Base-by-base conservation (phyloP, 192 early-diverging fungal genomes). In the Kappamyces sp. region DNA sequence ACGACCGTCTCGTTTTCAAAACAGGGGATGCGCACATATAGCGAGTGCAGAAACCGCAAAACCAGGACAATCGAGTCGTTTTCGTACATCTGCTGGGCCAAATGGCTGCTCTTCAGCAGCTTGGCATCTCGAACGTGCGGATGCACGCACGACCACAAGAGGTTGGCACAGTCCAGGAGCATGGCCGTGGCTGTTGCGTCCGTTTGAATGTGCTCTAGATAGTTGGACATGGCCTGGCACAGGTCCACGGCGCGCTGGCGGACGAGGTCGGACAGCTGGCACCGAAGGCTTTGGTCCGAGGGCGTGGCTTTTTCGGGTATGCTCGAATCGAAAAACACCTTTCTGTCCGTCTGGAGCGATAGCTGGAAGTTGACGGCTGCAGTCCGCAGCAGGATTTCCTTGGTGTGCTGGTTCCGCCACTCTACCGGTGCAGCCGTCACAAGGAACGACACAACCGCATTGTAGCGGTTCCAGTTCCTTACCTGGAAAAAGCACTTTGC, bases 71-170 rank as follows among this genome's bases (percentile, higher is more conserved):
- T 34, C 42, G 33, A 12, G 42, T 54, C 52, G 13, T 54, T 40
- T 5, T 5, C 31, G 10, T 34, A 51, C 37, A 10, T 51, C 37
- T n/a, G 52, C 23, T 3, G 48, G 43, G 34, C 51, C 63, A 12
- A 49, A 47, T 3, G 61, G 33, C 3, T 47, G 48, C 0, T 23
- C 23, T 23, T 23, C 23, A 23, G 23, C 23, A 23, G 23, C 35
- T 58, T 49, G 13, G 68, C 42, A 8, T 71, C 63, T n/a, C 62
- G 50, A 15, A 75, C 31, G 15, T 64, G 61, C 13, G 70, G 76
- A 41, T 75, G 69, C 40, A 73, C 41, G 52, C 72, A 72, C 48
- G 44, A 41, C 67, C 64, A 78, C 6, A 78, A 33, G 2, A 72
- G 40, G 9, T 54, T 44, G 0, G 57, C 63, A 31, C 58, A 39